Base-by-base conservation (phyloP, 169 alveolate species). In the Plasmodium inui region DNA sequence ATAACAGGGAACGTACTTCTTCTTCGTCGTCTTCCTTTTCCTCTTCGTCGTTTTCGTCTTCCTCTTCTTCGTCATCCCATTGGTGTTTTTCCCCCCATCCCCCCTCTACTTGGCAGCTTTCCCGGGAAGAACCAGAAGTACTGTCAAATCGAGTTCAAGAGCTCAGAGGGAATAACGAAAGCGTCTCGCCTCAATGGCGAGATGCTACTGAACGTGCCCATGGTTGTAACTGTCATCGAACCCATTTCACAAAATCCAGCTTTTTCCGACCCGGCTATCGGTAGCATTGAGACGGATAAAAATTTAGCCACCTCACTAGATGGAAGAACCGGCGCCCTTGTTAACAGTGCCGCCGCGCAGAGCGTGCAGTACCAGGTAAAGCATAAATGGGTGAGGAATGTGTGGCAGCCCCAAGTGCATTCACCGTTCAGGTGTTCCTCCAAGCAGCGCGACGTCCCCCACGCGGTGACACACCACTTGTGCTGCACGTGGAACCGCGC, bases 171-270 rank as follows among this genome's bases (percentile, higher is more conserved):
- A 5, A 89, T 94, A 86, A 91, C 95, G 22, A 89, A 89, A 73
- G 93, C 94, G 3, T 82, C 96, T 19, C 67, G 94, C 41, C 28
- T 86, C 88, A 94, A 94, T 90, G 96, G 96, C 34, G 92, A 88
- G 34, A 34, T 26, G 3, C 50, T 94, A 10, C 61, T 82, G 34
- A 93, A 93, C 26, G 81, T 84, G 4, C 96, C 96, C 3, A 83
- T 94, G 95, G 90, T 46, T 30, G 94, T 94, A 9, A 84, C 95
- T 32, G 96, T 94, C 14, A 94, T 88, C 4, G 96, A 94, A 79
- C 96, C 96, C 19, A 34, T 84, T 39, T 10, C 79, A 3, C 90
- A 90, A 1, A 81, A 61, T 19, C 89, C 71, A 26, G 4, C 39
- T 70, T 76, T 79, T 67, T 39, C 22, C 71, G 94, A 88, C n/a